These are phyloP conservation scores for Cucurbita argyrosperma DNA, from an alignment of 306 rosid species.

Conservation along the genomic window DNA sequence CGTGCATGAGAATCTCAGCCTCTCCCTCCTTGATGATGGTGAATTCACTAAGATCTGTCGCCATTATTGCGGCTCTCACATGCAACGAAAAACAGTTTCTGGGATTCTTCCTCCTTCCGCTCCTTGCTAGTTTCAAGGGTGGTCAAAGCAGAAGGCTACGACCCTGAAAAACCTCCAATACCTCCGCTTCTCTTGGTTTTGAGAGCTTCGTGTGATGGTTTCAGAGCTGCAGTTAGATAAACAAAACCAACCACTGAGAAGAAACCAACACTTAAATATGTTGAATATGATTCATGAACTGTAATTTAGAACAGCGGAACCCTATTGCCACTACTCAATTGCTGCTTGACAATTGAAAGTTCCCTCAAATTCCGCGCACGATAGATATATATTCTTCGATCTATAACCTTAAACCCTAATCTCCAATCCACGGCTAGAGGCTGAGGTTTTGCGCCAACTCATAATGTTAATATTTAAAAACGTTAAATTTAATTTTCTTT, in stretches of 20 bases:
- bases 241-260: background rate
- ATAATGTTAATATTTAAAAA: background rate
- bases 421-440: background rate
- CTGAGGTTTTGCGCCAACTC: background rate
- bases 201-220: slow-evolving; percentile 7
- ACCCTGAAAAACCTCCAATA: background rate
- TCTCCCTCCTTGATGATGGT: slow-evolving; percentile 82
- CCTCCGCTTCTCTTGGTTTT: background rate
- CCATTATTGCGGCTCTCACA: slow-evolving; percentile 32
- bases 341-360: background rate
- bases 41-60: slow-evolving; percentile 51
- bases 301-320: background rate
- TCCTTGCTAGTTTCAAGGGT: background rate
- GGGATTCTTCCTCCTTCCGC: slow-evolving; percentile 3
- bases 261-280: background rate
- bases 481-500: background rate
- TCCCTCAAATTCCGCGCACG: background rate
- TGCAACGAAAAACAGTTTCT: slow-evolving; percentile 15
- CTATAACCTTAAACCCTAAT: slow-evolving; percentile 17
- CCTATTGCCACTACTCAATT: background rate
- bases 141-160: background rate
- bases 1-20: slow-evolving; percentile 96
- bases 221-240: background rate
- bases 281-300: background rate
- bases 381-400: background rate